Evolutionary conservation across 2,329 filamentous ascomycete species (phyloP).

Genomic region (Aureobasidium sp.): DNA sequence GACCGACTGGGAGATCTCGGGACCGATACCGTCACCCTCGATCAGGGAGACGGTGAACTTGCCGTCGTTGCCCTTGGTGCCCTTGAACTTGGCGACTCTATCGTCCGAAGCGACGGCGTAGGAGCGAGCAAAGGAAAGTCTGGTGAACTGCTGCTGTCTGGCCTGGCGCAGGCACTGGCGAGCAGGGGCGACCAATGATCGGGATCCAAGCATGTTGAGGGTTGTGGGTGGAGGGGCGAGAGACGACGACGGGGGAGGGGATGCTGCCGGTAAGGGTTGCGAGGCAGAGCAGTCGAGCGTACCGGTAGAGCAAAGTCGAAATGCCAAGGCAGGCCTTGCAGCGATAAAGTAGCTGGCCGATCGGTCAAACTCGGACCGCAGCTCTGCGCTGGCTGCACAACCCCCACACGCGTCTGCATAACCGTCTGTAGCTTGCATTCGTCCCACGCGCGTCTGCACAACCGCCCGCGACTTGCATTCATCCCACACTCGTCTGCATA

Average conservation of each 20-base stretch:
- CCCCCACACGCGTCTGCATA: neutral
- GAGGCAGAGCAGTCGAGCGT: neutral
- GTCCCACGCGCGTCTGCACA: neutral
- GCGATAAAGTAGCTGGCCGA: neutral
- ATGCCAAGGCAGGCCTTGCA: neutral
- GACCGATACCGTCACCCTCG: slow-evolving; percentile 97
- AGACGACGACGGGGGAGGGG: slow-evolving; percentile 3
- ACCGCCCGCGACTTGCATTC: too few species aligned
- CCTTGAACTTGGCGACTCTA: slow-evolving; percentile 86
- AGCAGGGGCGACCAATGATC: slow-evolving; percentile 66
- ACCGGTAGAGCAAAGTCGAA: neutral
- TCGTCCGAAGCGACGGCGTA: slow-evolving; percentile 47
- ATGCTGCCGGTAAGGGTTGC: neutral
- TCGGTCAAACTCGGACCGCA: neutral
- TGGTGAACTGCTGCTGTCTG: slow-evolving; percentile 37
- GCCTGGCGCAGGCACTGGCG: slow-evolving; percentile 70
- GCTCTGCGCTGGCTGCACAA: neutral
- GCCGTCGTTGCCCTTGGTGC: slow-evolving; percentile 79
- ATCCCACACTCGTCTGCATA: neutral
- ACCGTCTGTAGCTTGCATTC: too few species aligned
- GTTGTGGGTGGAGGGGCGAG: neutral
- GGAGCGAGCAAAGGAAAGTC: slow-evolving; percentile 17
- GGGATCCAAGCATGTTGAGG: slow-evolving; percentile 70
- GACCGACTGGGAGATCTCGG: slow-evolving; percentile 93
- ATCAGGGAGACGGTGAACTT: slow-evolving; percentile 95